These are phyloP conservation scores for Rosa hybrid DNA, from an alignment of 331 rosid species.

Conservation along the genomic window DNA sequence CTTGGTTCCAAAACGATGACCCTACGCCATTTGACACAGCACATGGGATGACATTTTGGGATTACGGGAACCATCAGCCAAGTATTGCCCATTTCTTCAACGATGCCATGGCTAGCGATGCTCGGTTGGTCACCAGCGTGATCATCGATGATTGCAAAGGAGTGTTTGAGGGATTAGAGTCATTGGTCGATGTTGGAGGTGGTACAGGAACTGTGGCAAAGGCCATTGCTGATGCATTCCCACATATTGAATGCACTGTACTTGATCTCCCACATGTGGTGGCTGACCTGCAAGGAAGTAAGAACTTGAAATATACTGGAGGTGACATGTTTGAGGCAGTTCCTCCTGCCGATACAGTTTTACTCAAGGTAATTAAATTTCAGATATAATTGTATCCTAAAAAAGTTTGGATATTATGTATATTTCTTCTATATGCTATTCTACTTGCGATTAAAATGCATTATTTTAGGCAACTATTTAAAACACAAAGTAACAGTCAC, in stretches of 20 bases:
- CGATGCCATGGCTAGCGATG: constrained; percentile 41
- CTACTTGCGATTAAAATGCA: neutral
- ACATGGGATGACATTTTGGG: constrained; percentile 28
- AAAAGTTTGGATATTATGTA: neutral
- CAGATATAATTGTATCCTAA: neutral
- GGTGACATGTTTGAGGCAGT: constrained; percentile 52
- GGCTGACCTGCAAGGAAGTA: constrained; percentile 21
- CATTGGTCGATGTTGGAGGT: constrained; percentile 49
- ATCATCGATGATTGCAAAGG: constrained; percentile 32
- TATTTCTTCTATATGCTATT: neutral
- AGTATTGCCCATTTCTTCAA: constrained; percentile 8
- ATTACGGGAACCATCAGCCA: neutral
- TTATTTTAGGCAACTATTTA: neutral
- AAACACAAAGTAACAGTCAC: neutral
- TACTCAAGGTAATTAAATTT: constrained; percentile 1
- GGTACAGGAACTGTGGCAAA: constrained; percentile 40
- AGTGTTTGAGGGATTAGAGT: constrained; percentile 32
- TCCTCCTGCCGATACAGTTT: constrained; percentile 39
- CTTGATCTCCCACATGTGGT: constrained; percentile 47
- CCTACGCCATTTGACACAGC: constrained; percentile 14
- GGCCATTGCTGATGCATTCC: constrained; percentile 37
- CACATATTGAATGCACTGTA: constrained; percentile 35
- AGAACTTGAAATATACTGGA: constrained; percentile 32
- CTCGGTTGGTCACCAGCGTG: constrained; percentile 21
- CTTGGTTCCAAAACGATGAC: constrained; percentile 36